Evolutionary conservation across 2,329 filamentous ascomycete species (phyloP).

Genomic region (Xylaria hypoxylon): DNA sequence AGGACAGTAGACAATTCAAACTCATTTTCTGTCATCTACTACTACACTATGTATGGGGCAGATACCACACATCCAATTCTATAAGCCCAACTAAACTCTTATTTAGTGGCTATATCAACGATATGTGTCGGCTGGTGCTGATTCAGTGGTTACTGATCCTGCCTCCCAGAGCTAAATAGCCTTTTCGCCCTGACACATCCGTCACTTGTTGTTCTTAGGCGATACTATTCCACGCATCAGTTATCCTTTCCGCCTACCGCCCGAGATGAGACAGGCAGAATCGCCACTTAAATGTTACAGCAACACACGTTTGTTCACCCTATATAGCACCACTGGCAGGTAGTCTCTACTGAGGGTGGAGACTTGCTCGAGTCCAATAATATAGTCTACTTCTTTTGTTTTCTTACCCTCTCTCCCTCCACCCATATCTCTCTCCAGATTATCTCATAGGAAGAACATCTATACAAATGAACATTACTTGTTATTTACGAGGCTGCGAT

Average conservation of each 20-base stretch:
- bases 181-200: slow-evolving; percentile 2
- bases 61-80: background rate
- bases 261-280: slow-evolving; percentile 2
- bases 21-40: background rate
- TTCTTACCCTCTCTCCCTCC: background rate
- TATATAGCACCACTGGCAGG: background rate
- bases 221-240: background rate
- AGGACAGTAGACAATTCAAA: background rate
- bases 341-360: background rate
- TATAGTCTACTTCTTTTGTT: background rate
- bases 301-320: slow-evolving; percentile 6
- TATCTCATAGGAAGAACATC: background rate
- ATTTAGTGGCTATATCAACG: background rate
- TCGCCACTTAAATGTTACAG: slow-evolving; percentile 20
- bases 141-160: slow-evolving; percentile 3
- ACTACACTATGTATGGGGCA: background rate
- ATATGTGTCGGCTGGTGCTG: background rate
- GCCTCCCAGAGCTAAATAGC: background rate
- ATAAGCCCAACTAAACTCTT: background rate
- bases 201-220: background rate
- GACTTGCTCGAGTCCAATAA: background rate
- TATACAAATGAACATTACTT: background rate
- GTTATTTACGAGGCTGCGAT: background rate
- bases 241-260: background rate
- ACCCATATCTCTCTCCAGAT: background rate